Base-by-base conservation (phyloP, 352 stramenopile genomes). In the Thraustochytrium striatum region DNA sequence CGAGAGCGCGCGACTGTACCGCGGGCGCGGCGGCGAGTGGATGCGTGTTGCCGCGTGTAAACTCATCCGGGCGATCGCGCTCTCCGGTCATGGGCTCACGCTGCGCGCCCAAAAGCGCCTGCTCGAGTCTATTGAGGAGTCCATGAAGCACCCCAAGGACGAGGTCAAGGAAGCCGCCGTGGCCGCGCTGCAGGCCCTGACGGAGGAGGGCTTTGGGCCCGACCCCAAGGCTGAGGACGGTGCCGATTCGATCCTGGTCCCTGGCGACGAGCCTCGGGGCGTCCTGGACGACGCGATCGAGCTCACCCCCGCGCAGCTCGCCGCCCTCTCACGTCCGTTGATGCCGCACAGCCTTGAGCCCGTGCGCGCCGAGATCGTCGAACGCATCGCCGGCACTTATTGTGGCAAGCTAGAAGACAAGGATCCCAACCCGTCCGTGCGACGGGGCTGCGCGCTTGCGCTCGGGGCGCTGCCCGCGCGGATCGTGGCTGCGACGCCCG, bases 1-100 rank as follows among this genome's bases (percentile, higher is more conserved):
- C 65, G 96, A 99, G 75, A 97, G 97, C 81, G 85, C 87, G 5
- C 88, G 95, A 7, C 83, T 98, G 5, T 99, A 98, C 83, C 90
- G 95, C 73, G 96, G 96, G 9, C 89, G 93, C 16, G 96, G 95
- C 47, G 95, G 96, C 21, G 94, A 99, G 81, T 90, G 97, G 41
- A 97, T 99, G 80, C 91, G 95, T 43, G 81, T 82, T 16, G 94
- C 95, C 36, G 90, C 96, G 53, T 99, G 95, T 83, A 84, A 92
- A 72, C 85, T 98, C 69, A 97, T 99, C 83, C 89, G 97, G 86
- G 92, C 91, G 43, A 90, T 98, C n/a, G 87, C 87, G 3, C 50
- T 88, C 9, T 79, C 88, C 2, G 52, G 79, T 38, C 70, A 91
- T 30, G 83, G 85, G 47, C 62, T 96, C 1, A 81, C 83, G 16